Base-by-base conservation (phyloP, 139 green algal species). In the Chlorella sp. region DNA sequence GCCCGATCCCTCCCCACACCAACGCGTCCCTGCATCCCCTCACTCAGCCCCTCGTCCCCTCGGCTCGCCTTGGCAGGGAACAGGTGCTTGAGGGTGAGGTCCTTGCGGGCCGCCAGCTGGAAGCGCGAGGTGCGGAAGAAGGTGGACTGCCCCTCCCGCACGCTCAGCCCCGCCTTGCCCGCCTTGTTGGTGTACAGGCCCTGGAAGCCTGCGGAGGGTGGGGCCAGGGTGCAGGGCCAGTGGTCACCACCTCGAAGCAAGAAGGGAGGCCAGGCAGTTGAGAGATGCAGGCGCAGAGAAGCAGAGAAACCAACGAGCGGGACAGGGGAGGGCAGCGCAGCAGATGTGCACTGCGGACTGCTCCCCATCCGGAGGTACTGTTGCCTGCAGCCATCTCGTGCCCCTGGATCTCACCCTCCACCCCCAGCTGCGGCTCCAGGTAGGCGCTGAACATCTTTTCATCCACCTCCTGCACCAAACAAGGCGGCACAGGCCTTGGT, bases 111-210 rank as follows among this genome's bases (percentile, higher is more conserved):
- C 47, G 89, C 76, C 56, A 89, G 68, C 41, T 57, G 16, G 67
- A 90, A 94, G 47, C 92, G 86, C 3, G 64, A 70, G 39, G 32
- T 26, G 36, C 90, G 84, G 47, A 81, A 91, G 85, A 96, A 95
- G 64, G 84, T 90, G 26, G 95, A 94, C 25, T 76, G 91, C 47
- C 95, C 95, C 87, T 98, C 95, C 28, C 78, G 55, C 60, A 94
- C 94, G 57, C 76, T 82, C 56, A 82, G 41, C 36, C 76, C 76
- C 76, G 76, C 13, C 44, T 88, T 86, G 38, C 93, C 91, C 36
- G 91, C 90, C 74, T 98, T 98, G 88, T 97, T 97, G 41, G 93
- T 96, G 86, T 93, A 97, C 17, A 89, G 65, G 1, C 95, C 94
- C 3, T 86, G 72, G 86, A 89, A 96, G 26, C 92, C 92, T 90